Percentiles rank a stretch among this genome's conserved stretches.
phyloP scores from a whole-genome alignment of 2,329 filamentous ascomycete species.

The Stachybotrys elegans region DNA sequence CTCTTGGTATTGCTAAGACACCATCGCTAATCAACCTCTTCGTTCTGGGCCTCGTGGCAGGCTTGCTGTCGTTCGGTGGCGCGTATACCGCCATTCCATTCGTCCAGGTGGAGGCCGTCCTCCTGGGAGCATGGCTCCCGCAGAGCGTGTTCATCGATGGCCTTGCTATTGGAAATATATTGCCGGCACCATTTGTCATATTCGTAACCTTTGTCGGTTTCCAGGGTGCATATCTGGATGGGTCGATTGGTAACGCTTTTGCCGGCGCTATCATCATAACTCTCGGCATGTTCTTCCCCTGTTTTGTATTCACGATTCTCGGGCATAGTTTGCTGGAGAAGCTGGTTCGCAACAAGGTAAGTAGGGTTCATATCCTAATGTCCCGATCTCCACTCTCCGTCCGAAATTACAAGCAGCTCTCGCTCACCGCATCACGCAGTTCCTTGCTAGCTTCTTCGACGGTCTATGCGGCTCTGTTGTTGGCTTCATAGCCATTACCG shows the following conservation, averaged over 20 bases:
- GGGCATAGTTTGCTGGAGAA: conserved; percentile 1
- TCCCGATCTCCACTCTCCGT: background rate
- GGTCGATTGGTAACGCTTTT: conserved; percentile 6
- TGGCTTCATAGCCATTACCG: conserved; percentile 7
- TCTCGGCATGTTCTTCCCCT: conserved; percentile 4
- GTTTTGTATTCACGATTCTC: conserved; percentile 2
- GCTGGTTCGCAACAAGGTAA: conserved; percentile 3
- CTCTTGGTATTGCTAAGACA: conserved; percentile 7
- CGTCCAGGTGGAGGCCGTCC: conserved; percentile 7
- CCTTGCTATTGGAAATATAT: conserved; percentile 8
- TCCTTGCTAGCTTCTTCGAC: conserved; percentile 8
- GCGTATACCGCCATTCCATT: conserved; percentile 8
- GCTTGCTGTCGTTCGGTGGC: conserved; percentile 7
- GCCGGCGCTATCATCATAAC: conserved; percentile 7
- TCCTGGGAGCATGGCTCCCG: conserved; percentile 7
- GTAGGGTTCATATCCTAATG: background rate
- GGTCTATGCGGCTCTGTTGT: conserved; percentile 8
- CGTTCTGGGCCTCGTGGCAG: conserved; percentile 6
- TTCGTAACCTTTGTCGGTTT: conserved; percentile 5
- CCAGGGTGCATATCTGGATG: conserved; percentile 6
- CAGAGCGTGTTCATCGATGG: conserved; percentile 9
- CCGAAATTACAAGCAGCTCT: background rate
- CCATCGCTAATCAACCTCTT: conserved; percentile 6
- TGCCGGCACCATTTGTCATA: conserved; percentile 8
- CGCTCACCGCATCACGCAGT: conserved; percentile 1